Evolutionary conservation across 306 rosid species (phyloP), one percentile per base, ranked within the genome.

Genomic region (Pyrus pyrifolia): DNA sequence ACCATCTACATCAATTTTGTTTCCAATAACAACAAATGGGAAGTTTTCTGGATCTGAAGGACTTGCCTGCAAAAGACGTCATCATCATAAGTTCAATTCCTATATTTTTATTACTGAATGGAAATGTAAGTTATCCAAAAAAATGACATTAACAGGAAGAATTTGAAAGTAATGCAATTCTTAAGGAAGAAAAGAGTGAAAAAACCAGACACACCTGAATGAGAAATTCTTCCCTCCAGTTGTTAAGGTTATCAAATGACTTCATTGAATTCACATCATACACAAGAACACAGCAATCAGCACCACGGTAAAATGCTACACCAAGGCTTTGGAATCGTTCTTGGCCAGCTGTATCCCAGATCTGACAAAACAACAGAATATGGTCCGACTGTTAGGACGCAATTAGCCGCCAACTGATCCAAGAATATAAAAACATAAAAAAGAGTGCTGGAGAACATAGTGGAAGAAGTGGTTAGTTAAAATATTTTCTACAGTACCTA

Each of bases 311-410:
- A 83, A 96, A 96, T 83, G 99, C 99, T 83, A 96, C 99, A 67
- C 99, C 99, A 22, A 96, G 93, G 86, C 98, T 96, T 83, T 96
- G 99, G 76, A 96, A 96, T 79, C 99, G 88, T 80, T 96, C 99
- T 85, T 96, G 99, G 75, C 99, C 99, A 81, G 99, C 99, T 31
- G 99, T 96, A 87, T 96, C 99, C 99, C 99, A 96, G 73, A 96
- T 96, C 99, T 96, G 75, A 23, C 59, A 59, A 35, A 60, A 81
- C 70, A 78, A 72, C 61, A 62, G 25, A 49, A 75, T 58, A 55
- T 38, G 40, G 23, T 14, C 17, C 21, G 51, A 62, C 66, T 42
- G 7, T 27, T 14, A 13, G 31, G 17, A 33, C 15, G 25, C 76
- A 52, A 25, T 23, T 57, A 14, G 23, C 3, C 11, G 4, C 12